Evolutionary conservation across 768 basidiomycete genomes (phyloP).

Genomic region (Hericium erinaceus): DNA sequence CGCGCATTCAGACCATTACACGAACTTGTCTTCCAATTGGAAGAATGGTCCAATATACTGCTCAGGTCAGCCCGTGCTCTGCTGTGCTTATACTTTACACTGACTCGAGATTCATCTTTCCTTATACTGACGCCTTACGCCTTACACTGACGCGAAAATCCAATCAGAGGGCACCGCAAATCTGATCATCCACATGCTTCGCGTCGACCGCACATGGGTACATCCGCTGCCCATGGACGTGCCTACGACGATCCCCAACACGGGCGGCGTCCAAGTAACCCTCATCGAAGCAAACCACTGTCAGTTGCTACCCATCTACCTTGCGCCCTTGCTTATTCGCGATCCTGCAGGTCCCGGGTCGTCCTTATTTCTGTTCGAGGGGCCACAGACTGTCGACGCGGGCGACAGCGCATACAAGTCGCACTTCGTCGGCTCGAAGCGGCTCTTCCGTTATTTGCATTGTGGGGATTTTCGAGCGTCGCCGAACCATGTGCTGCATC

Average conservation of each 20-base stretch:
- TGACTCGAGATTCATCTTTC: not conserved
- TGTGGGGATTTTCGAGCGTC: constrained; percentile 93
- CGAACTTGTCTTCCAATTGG: constrained; percentile 85
- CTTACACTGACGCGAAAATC: not conserved
- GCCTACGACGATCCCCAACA: constrained; percentile 66
- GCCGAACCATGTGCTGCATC: constrained; percentile 80
- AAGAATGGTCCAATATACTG: constrained; percentile 92
- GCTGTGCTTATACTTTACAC: not conserved
- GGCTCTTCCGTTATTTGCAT: constrained; percentile 82
- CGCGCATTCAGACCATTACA: constrained; percentile 96
- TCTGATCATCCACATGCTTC: constrained; percentile 84
- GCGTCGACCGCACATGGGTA: constrained; percentile 85
- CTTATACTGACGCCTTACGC: too few species aligned
- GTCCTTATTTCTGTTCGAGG: constrained; percentile 89
- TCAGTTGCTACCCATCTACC: constrained; percentile 16
- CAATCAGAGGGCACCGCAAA: constrained; percentile 70
- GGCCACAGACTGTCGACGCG: constrained; percentile 79
- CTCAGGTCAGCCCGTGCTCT: constrained; percentile 36
- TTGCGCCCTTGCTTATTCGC: not conserved
- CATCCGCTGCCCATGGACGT: constrained; percentile 76
- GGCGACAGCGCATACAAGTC: constrained; percentile 77
- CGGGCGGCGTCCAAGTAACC: constrained; percentile 80
- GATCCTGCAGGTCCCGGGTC: constrained; percentile 63
- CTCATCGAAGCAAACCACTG: constrained; percentile 99
- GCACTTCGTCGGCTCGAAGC: constrained; percentile 56